Evolutionary conservation across 2,329 filamentous ascomycete species (phyloP), one percentile per base, ranked within the genome.

Genomic region (Aspergillus pseudoglaucus): DNA sequence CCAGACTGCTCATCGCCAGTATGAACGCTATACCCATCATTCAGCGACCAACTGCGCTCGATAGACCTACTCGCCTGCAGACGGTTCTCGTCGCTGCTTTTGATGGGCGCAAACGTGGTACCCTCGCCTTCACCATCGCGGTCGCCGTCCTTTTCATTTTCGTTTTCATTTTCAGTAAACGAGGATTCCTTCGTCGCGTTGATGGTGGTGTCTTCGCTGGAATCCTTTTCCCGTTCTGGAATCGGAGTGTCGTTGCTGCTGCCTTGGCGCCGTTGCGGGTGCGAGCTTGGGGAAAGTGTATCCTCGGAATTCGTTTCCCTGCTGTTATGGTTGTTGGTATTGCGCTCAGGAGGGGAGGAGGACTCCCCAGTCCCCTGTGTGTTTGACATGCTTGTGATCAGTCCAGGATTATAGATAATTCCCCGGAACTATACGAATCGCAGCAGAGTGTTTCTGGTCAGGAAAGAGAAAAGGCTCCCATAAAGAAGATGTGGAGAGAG

Each of bases 1-100:
- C 48, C 42, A 35, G 58, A 48, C 44, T 67, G 52, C 52, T 62
- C 53, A 44, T 64, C 53, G 4, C 53, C 55, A 4, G 53, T 53
- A 37, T 50, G 46, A 43, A 49, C 57, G 57, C 58, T 63, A 52
- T 58, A 60, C 47, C 66, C 66, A 45, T 69, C 66, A 47, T 64
- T 69, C 47, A 65, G 46, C 12, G 66, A 69, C 61, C 64, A 67
- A 35, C 55, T 62, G 22, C 59, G 63, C 39, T 68, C 62, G 7
- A 67, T 43, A 14, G 57, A 55, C n/a, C 55, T 57, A 12, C 62
- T 64, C 3, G 54, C 42, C 20, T 56, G 56, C 33, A 62, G 42
- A 6, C 47, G 52, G 20, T 40, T 46, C 18, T 55, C 49, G 7
- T 57, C 54, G 23, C 58, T 35, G 6, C 42, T 37, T 27, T 43